A percentile compares a stretch with the other conserved stretches of the same genome.
Evolutionary conservation across 176 grass and related monocot species (phyloP).

Genomic region (Oryza glumipatula): DNA sequence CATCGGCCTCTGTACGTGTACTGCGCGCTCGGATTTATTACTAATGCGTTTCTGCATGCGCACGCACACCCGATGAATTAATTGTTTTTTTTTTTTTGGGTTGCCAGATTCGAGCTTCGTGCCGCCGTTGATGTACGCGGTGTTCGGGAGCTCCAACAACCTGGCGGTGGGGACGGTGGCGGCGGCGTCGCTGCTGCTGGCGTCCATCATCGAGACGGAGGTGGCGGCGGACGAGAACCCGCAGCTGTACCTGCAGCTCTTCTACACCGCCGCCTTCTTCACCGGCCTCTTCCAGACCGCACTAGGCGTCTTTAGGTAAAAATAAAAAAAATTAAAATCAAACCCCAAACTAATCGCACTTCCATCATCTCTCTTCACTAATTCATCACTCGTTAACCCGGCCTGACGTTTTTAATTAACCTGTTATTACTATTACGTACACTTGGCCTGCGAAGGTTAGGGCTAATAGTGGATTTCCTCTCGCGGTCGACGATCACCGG

Average conservation of each 20-base stretch:
- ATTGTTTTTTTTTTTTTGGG: not conserved
- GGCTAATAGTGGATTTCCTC: conserved; percentile 92
- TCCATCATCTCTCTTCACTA: not conserved
- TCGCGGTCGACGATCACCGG: conserved; percentile 89
- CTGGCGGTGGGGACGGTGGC: conserved; percentile 93
- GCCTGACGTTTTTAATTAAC: not conserved
- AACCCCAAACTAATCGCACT: not conserved
- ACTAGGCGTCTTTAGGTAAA: conserved; percentile 72
- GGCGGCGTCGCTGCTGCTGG: conserved; percentile 81
- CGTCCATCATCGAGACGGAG: conserved; percentile 64
- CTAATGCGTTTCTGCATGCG: too few species aligned
- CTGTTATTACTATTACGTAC: too few species aligned
- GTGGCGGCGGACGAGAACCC: conserved; percentile 50
- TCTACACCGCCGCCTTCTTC: conserved; percentile 95
- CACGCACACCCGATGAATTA: not conserved
- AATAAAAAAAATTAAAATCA: too few species aligned
- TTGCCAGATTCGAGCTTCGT: conserved; percentile 85
- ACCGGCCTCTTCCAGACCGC: conserved; percentile 82
- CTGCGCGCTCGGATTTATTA: too few species aligned
- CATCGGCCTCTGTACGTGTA: conserved; percentile 77
- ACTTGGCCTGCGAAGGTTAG: conserved; percentile 54
- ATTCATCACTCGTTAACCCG: not conserved
- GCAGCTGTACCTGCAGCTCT: conserved; percentile 64
- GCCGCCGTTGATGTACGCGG: conserved; percentile 84
- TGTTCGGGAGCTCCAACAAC: conserved; percentile 93